phyloP scores from a whole-genome alignment of 179 eudicot genomes.

The Patellifolia procumbens region DNA sequence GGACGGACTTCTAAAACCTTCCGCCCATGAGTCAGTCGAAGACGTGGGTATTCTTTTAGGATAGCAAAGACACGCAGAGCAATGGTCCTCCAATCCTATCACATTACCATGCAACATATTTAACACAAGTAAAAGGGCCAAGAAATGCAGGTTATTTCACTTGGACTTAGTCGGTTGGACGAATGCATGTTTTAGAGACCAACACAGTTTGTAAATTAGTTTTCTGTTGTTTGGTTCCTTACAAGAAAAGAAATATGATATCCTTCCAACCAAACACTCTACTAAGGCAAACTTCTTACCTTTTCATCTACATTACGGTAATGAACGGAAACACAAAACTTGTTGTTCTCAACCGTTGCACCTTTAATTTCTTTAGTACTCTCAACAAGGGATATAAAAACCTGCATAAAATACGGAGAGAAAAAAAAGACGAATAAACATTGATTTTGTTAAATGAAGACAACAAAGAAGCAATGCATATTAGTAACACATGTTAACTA shows the following conservation, averaged over 20 bases:
- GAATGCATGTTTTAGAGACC: too few species aligned
- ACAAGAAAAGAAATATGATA: too few species aligned
- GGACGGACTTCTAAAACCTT: conserved; percentile 97
- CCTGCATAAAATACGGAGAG: conserved; percentile 39
- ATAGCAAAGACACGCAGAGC: conserved; percentile 55
- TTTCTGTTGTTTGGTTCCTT: too few species aligned
- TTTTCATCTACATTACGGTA: conserved; percentile 78
- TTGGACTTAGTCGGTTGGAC: too few species aligned
- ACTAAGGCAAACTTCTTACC: conserved; percentile 38
- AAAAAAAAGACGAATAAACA: too few species aligned
- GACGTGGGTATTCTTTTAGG: conserved; percentile 63
- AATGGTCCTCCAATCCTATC: conserved; percentile 70
- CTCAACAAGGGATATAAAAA: conserved; percentile 59
- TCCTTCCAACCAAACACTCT: too few species aligned
- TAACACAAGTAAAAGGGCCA: neutral
- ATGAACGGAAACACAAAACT: conserved; percentile 85
- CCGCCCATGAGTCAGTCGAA: conserved; percentile 86
- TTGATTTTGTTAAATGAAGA: neutral
- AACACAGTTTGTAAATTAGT: too few species aligned
- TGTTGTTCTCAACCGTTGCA: conserved; percentile 79
- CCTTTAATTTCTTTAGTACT: conserved; percentile 62
- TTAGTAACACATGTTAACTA: neutral
- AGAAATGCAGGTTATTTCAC: neutral
- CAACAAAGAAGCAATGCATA: neutral
- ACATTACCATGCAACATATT: conserved; percentile 15